These are phyloP conservation scores for Ilex asprella DNA, from an alignment of 257 asterid species.

Conservation along the genomic window DNA sequence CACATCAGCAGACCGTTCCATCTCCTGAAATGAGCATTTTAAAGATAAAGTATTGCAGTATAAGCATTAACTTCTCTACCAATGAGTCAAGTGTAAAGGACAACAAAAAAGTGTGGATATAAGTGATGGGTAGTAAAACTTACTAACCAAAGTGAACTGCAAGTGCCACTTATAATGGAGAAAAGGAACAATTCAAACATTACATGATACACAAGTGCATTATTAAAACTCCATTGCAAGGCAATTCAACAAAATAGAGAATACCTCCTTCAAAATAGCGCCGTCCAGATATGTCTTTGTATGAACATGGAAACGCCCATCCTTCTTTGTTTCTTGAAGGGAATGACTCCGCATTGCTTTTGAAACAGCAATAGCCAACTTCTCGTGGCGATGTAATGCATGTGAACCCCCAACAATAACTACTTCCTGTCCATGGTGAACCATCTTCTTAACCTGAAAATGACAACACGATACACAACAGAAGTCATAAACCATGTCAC, in stretches of 20 bases:
- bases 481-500: conserved; percentile 4
- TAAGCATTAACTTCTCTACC: conserved; percentile 8
- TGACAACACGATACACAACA: conserved; percentile 14
- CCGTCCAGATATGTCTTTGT: conserved; percentile 96
- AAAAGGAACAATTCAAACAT: too few species aligned
- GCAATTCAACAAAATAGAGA: conserved; percentile 1
- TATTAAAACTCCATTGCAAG: conserved; percentile 6
- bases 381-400: conserved; percentile 87
- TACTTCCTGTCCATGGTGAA: conserved; percentile 80
- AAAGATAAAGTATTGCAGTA: conserved; percentile 7
- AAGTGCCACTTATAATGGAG: too few species aligned
- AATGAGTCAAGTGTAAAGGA: neutral
- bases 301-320: conserved; percentile 96
- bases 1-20: conserved; percentile 98
- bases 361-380: conserved; percentile 92
- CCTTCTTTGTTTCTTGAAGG: conserved; percentile 97
- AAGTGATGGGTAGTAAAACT: neutral
- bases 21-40: conserved; percentile 59
- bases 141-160: neutral
- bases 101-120: neutral
- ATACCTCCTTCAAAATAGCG: conserved; percentile 92
- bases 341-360: conserved; percentile 96
- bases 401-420: conserved; percentile 90
- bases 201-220: conserved; percentile 1
- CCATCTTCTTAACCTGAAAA: conserved; percentile 86